These are phyloP conservation scores for Wallacemonas sp. DNA, from an alignment of 208 protist species.

Conservation along the genomic window DNA sequence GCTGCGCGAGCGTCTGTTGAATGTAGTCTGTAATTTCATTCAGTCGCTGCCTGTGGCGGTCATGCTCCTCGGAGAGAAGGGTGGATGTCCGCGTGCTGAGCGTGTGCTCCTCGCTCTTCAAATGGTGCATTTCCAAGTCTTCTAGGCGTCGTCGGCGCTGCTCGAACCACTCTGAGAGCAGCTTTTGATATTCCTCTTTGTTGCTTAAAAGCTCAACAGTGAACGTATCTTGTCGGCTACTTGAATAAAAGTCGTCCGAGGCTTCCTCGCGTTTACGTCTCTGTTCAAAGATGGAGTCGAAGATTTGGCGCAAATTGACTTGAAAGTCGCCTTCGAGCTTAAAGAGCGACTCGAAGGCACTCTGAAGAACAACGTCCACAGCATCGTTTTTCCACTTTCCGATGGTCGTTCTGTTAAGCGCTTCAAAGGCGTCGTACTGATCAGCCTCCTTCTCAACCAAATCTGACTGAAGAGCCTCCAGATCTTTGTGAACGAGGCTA, in stretches of 20 bases:
- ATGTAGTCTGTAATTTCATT: slow-evolving; percentile 75
- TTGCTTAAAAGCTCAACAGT: slow-evolving; percentile 61
- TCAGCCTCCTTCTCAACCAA: slow-evolving; percentile 77
- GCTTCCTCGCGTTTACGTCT: slow-evolving; percentile 45
- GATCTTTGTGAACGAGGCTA: slow-evolving; percentile 30
- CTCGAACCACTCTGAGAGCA: slow-evolving; percentile 82
- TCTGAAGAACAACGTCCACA: slow-evolving; percentile 77
- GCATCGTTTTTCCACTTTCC: slow-evolving; percentile 73
- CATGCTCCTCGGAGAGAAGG: slow-evolving; percentile 63
- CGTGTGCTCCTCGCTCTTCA: slow-evolving; percentile 68
- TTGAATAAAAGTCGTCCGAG: slow-evolving; percentile 43
- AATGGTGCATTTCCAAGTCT: slow-evolving; percentile 70
- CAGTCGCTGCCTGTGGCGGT: slow-evolving; percentile 60
- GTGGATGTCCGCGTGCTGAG: slow-evolving; percentile 37
- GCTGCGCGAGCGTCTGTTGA: slow-evolving; percentile 31
- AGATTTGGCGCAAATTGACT: slow-evolving; percentile 57
- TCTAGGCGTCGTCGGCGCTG: slow-evolving; percentile 72
- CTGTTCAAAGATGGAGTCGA: slow-evolving; percentile 72
- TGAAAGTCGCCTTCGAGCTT: slow-evolving; percentile 84
- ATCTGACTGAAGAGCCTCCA: slow-evolving; percentile 44
- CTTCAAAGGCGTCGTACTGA: slow-evolving; percentile 70
- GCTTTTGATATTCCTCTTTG: slow-evolving; percentile 80
- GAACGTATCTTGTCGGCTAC: slow-evolving; percentile 35
- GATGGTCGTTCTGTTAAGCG: slow-evolving; percentile 65
- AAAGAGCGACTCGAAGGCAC: slow-evolving; percentile 70